Percentiles rank a stretch among this genome's conserved stretches.
Conservation (phyloP, 192 early-diverging fungal genomes). For the Podila minutissima region DNA sequence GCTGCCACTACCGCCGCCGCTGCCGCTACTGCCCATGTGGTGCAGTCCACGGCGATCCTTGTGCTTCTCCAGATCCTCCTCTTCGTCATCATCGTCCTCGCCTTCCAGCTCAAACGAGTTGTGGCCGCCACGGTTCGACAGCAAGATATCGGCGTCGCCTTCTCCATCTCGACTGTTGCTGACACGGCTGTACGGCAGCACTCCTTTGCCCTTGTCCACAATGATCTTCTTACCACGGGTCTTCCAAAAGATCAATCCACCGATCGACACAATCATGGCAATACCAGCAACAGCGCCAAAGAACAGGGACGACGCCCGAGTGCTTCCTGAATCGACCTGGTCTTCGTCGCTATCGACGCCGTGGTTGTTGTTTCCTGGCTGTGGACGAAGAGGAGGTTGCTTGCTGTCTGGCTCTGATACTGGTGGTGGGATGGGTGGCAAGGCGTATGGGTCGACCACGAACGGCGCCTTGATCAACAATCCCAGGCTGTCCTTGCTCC, state of each 20-base stretch:
- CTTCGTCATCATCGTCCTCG: conserved; percentile 20
- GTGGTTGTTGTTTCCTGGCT: not conserved
- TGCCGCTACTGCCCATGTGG: not conserved
- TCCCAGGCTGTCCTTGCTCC: conserved; percentile 22
- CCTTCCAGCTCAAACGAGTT: conserved; percentile 27
- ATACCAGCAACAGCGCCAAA: conserved; percentile 22
- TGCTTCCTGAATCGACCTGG: not conserved
- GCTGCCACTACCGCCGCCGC: not conserved
- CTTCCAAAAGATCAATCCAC: conserved; percentile 36
- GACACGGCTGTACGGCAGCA: conserved; percentile 26
- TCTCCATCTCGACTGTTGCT: conserved; percentile 1
- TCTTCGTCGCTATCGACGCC: not conserved
- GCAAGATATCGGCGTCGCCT: conserved; percentile 17
- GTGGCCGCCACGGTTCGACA: conserved; percentile 9
- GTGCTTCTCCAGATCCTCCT: conserved; percentile 4
- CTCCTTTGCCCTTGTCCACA: conserved; percentile 14
- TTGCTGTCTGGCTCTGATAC: not conserved
- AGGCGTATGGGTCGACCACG: not conserved
- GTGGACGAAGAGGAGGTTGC: not conserved
- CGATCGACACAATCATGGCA: conserved; percentile 19
- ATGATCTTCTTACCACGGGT: conserved; percentile 6
- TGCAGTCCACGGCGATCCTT: not conserved
- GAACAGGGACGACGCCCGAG: conserved; percentile 12
- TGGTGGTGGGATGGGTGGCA: not conserved
- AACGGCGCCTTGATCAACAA: not conserved